Evolutionary conservation across 2,329 filamentous ascomycete species (phyloP).

Genomic region (Beauveria sp.): DNA sequence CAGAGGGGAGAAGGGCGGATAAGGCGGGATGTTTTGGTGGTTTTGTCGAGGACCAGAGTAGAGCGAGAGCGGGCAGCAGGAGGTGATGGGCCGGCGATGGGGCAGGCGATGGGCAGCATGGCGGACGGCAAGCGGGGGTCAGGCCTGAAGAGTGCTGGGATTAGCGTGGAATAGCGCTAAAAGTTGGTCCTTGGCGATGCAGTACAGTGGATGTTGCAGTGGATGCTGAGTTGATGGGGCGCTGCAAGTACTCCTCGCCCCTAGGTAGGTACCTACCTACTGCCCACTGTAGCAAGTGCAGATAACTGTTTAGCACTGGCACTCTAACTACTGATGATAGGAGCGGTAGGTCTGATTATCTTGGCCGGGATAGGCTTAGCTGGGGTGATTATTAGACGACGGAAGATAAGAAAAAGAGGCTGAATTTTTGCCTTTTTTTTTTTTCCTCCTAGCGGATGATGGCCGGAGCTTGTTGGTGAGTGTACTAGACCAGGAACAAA

Average conservation of each 20-base stretch:
- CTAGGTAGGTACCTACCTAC: neutral
- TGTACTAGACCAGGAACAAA: too few relatives aligned
- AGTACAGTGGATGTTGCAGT: conserved; percentile 8
- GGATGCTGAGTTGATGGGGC: neutral
- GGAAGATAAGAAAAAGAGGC: neutral
- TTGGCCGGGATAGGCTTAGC: neutral
- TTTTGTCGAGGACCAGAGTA: neutral
- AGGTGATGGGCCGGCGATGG: neutral
- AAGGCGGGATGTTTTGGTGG: conserved; percentile 10
- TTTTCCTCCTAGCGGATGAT: neutral
- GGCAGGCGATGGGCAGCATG: too few relatives aligned
- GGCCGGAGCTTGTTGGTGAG: neutral
- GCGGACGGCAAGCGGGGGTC: neutral
- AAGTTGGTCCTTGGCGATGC: conserved; percentile 3
- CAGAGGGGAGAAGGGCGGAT: conserved; percentile 4
- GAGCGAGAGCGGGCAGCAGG: neutral
- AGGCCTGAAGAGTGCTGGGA: neutral
- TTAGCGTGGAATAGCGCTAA: conserved; percentile 1
- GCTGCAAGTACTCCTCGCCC: neutral
- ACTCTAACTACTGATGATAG: too few relatives aligned
- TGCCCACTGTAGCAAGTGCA: neutral
- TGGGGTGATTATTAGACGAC: neutral
- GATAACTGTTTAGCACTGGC: too few relatives aligned
- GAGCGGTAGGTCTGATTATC: too few relatives aligned
- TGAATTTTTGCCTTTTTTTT: neutral